Conservation (phyloP, 2,329 filamentous ascomycete species). For the Myriosclerotinia duriaeana region DNA sequence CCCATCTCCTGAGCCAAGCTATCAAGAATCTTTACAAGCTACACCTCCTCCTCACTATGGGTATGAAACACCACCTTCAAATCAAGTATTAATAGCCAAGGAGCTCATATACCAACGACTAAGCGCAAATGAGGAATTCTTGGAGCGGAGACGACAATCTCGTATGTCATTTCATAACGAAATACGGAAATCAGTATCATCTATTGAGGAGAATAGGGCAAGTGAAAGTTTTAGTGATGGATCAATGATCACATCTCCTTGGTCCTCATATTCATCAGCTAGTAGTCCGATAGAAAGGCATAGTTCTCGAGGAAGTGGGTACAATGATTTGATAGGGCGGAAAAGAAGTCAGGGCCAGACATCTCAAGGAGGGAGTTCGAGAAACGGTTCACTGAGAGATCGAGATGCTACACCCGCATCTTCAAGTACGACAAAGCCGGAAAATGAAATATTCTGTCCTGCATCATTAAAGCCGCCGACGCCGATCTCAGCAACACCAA, state of each 20-base stretch:
- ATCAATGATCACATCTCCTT: conserved; percentile 19
- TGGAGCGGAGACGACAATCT: conserved; percentile 35
- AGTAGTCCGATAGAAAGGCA: conserved; percentile 32
- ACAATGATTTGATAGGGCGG: conserved; percentile 33
- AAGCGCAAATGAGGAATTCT: conserved; percentile 36
- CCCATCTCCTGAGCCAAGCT: conserved; percentile 15
- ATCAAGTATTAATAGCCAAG: conserved; percentile 31
- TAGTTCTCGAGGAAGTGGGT: conserved; percentile 33
- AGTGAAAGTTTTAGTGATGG: conserved; percentile 26
- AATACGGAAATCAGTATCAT: conserved; percentile 31
- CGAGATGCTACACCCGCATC: conserved; percentile 17
- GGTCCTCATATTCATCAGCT: conserved; percentile 22
- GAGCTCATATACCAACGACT: conserved; percentile 34
- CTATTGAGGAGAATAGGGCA: conserved; percentile 32
- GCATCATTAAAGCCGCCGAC: conserved; percentile 18
- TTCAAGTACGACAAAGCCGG: conserved; percentile 14
- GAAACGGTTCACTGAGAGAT: conserved; percentile 22
- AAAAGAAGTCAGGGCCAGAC: conserved; percentile 34
- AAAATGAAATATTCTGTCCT: conserved; percentile 11
- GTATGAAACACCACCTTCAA: conserved; percentile 30
- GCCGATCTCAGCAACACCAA: conserved; percentile 1
- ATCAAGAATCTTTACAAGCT: conserved; percentile 15
- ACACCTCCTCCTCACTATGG: conserved; percentile 22
- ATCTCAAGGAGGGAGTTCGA: conserved; percentile 25
- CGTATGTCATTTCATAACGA: conserved; percentile 35